Base-by-base conservation (phyloP, 805 yeast species). In the Hanseniaspora clermontiae region DNA sequence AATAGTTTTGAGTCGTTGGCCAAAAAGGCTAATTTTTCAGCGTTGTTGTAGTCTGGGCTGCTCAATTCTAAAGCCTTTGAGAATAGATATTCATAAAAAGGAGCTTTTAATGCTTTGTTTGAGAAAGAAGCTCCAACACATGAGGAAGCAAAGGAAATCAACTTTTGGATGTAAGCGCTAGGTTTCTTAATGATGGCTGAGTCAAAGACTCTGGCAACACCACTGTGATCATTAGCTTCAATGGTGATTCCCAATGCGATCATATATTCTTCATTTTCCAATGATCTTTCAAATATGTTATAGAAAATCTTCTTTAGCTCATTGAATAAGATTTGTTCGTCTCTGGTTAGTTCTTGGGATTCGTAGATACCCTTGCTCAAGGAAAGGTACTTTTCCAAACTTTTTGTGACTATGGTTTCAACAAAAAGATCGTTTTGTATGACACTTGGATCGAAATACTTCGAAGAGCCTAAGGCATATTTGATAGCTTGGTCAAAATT, bases 371-470 rank as follows among this genome's bases (percentile, higher is more conserved):
- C 17, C 29, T 46, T 46, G 27, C 95, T 79, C 59, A 77, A 74
- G 43, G 74, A 70, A 60, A 85, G 85, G 69, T 93, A 93, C 61
- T 80, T 79, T 65, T 85, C 88, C 68, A 93, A 86, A 69, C 97
- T 88, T 68, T 90, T 87, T 29, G 96, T 86, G 31, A 93, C 93
- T 63, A 93, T 86, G 3, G 97, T 91, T 71, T 93, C 95, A 59
- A 84, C 85, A 70, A 79, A 93, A 71, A 91, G 95, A n/a, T 87
- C 78, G 59, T 78, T 74, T 63, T 84, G 88, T 43, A 64, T 62
- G 8, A 36, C 15, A 58, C 80, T 74, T 52, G 89, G 73, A 68
- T 90, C 78, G 67, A 93, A 89, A 64, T 79, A 81, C 31, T 80
- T 76, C 34, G 87, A 96, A 20, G 97, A 91, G 36, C 81, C 83